phyloP scores from a whole-genome alignment of 2,329 filamentous ascomycete genomes.

The Clathrospora elynae region DNA sequence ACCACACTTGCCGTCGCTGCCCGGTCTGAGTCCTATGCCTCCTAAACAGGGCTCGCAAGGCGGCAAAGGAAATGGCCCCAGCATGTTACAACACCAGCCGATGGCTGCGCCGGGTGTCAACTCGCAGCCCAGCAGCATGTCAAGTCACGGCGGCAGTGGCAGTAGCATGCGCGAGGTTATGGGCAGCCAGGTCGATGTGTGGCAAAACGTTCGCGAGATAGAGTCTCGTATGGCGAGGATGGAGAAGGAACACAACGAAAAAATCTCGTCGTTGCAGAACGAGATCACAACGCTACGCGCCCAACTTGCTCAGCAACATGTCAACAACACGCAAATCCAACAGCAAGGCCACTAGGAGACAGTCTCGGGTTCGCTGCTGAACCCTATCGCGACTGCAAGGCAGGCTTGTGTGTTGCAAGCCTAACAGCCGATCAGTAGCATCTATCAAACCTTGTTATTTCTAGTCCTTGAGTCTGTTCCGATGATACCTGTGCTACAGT shows the following conservation, averaged over 20 bases:
- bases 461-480: slow-evolving; percentile 20
- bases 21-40: slow-evolving; percentile 49
- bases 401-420: too few species aligned
- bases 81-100: slow-evolving; percentile 51
- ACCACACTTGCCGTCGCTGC: slow-evolving; percentile 51
- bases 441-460: too few species aligned
- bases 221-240: slow-evolving; percentile 60
- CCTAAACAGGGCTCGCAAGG: slow-evolving; percentile 39
- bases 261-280: slow-evolving; percentile 52
- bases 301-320: slow-evolving; percentile 45
- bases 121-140: slow-evolving; percentile 58
- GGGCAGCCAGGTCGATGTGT: slow-evolving; percentile 62
- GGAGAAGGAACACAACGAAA: slow-evolving; percentile 55
- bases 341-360: slow-evolving; percentile 19
- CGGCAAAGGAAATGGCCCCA: slow-evolving; percentile 41
- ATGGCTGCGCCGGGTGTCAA: slow-evolving; percentile 45
- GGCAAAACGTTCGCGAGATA: slow-evolving; percentile 72
- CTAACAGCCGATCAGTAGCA: too few species aligned
- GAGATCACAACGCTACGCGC: slow-evolving; percentile 50
- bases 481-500: slow-evolving; percentile 20
- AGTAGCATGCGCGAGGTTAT: slow-evolving; percentile 72
- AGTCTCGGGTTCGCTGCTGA: not conserved
- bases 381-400: not conserved
- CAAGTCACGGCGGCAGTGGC: slow-evolving; percentile 62
- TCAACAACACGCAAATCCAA: slow-evolving; percentile 30